Conservation (phyloP, 148 eudicot genomes). For the Rhododendron molle region DNA sequence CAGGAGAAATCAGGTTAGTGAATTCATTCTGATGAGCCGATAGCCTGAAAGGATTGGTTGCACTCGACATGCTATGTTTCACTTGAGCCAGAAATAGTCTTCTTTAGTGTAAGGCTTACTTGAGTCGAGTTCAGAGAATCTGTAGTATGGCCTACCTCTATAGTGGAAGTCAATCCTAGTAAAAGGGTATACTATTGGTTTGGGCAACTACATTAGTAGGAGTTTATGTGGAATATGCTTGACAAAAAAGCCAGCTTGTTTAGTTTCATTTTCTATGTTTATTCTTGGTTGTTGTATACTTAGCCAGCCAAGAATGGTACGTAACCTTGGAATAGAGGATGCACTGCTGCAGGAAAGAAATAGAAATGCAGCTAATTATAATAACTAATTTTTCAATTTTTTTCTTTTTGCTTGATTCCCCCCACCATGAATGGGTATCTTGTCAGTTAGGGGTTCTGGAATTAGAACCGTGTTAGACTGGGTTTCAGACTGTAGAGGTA, state of each 20-base stretch:
- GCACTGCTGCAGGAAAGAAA: not conserved
- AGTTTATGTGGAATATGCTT: not conserved
- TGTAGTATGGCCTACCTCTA: not conserved
- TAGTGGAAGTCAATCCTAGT: not conserved
- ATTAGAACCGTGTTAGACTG: not conserved
- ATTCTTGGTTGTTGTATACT: not conserved
- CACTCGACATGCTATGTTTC: slow-evolving; percentile 5
- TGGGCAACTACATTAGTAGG: not conserved
- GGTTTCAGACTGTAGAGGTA: not conserved
- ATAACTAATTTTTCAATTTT: not conserved
- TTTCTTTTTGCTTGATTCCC: not conserved
- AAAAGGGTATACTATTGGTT: not conserved
- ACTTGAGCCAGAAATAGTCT: not conserved
- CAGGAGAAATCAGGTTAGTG: slow-evolving; percentile 91
- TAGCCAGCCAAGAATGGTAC: not conserved
- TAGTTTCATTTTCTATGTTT: not conserved
- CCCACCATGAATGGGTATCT: not conserved
- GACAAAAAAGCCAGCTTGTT: not conserved
- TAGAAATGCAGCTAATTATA: not conserved
- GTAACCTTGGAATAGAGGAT: not conserved
- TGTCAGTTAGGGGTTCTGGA: not conserved
- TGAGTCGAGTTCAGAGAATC: not conserved
- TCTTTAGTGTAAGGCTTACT: not conserved
- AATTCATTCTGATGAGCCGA: not conserved
- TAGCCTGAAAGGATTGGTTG: not conserved